Evolutionary conservation across 768 basidiomycete species (phyloP).

Genomic region (Auriscalpium vulgare): DNA sequence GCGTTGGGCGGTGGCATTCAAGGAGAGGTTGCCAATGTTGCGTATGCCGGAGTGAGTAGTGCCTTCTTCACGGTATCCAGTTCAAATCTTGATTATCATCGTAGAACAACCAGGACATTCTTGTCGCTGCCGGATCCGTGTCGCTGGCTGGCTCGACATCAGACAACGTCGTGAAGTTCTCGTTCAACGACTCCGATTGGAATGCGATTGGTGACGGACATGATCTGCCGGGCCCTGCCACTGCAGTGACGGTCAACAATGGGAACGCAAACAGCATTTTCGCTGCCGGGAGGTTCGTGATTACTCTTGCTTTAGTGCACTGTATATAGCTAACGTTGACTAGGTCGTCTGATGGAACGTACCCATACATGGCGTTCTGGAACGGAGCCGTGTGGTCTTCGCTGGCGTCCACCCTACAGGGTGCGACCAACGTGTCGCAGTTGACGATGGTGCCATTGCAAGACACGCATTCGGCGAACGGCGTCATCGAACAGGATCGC

Average conservation of each 20-base stretch:
- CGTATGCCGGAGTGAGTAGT: conserved; percentile 69
- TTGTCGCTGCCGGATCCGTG: conserved; percentile 80
- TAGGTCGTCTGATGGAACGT: conserved; percentile 49
- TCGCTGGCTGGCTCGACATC: conserved; percentile 52
- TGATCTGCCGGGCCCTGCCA: conserved; percentile 81
- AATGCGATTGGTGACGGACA: conserved; percentile 47
- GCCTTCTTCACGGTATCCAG: conserved; percentile 1
- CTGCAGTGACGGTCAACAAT: conserved; percentile 80
- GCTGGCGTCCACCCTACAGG: conserved; percentile 50
- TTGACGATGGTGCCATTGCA: conserved; percentile 86
- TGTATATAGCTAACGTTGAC: background rate
- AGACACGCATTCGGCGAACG: conserved; percentile 61
- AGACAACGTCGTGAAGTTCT: conserved; percentile 69
- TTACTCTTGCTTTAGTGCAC: background rate
- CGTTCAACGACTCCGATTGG: conserved; percentile 73
- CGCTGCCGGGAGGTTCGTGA: conserved; percentile 75
- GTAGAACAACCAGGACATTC: conserved; percentile 55
- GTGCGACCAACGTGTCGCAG: conserved; percentile 65
- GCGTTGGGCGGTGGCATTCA: conserved; percentile 71
- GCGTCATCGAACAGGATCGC: conserved; percentile 73
- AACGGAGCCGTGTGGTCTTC: conserved; percentile 71
- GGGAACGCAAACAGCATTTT: conserved; percentile 80
- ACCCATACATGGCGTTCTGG: conserved; percentile 78
- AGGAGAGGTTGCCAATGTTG: conserved; percentile 73
- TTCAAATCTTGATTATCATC: conserved; percentile 7